Conservation (phyloP, 257 asterid genomes). For the Solanum paucissectum region DNA sequence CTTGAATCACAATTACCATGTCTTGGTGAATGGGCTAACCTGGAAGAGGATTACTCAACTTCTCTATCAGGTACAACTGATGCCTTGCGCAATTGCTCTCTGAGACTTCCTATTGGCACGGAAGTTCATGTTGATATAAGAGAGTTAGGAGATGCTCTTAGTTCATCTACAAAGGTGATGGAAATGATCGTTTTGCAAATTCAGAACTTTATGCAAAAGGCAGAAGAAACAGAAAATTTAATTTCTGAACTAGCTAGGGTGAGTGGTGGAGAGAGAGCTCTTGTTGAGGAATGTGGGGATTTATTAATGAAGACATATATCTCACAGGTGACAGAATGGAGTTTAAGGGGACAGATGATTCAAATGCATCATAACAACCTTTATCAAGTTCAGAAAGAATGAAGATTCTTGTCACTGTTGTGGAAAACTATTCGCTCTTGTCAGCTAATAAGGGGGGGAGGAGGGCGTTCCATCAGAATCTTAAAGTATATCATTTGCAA, state of each 20-base stretch:
- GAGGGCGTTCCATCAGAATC: not conserved
- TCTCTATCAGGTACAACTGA: constrained; percentile 35
- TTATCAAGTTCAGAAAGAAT: constrained; percentile 1
- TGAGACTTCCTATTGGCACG: constrained; percentile 51
- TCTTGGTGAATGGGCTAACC: constrained; percentile 60
- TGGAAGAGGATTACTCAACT: constrained; percentile 49
- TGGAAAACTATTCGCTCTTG: not conserved
- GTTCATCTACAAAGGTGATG: constrained; percentile 37
- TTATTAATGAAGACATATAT: constrained; percentile 24
- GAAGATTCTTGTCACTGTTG: not conserved
- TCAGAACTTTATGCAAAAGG: constrained; percentile 30
- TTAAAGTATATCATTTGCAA: not conserved
- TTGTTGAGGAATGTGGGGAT: constrained; percentile 62
- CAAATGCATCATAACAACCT: not conserved
- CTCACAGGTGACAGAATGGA: constrained; percentile 57
- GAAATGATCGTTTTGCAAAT: constrained; percentile 25
- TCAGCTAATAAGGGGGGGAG: not conserved
- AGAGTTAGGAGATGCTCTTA: constrained; percentile 39
- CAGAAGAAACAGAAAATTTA: constrained; percentile 51
- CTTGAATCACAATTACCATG: constrained; percentile 60
- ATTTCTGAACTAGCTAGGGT: constrained; percentile 52
- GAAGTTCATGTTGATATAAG: constrained; percentile 40
- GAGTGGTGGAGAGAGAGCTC: constrained; percentile 50
- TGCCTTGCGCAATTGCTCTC: constrained; percentile 53
- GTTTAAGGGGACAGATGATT: constrained; percentile 21